Conservation (phyloP, 257 asterid species). For the Rhazya stricta region DNA sequence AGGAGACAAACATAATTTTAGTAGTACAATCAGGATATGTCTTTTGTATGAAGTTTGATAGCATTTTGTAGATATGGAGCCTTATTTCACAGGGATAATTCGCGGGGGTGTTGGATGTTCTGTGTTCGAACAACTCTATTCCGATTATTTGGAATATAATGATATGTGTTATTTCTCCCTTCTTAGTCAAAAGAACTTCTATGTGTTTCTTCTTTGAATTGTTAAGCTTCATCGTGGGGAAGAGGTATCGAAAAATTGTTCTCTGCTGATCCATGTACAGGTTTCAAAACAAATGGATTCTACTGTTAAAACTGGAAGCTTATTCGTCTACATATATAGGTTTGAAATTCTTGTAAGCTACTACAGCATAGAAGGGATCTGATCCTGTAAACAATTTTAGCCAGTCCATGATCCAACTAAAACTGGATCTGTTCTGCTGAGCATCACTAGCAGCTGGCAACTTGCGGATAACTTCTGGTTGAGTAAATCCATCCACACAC, state of each 20-base stretch:
- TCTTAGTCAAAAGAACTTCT: no score
- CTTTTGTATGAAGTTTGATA: no score
- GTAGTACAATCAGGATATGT: no score
- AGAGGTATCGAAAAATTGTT: no score
- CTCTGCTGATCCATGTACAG: no score
- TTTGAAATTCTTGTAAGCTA: conserved; percentile 66
- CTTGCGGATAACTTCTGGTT: conserved; percentile 43
- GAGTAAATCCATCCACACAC: conserved; percentile 63
- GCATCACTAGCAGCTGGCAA: conserved; percentile 18
- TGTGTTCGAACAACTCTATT: no score
- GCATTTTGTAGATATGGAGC: no score
- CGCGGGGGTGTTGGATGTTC: not conserved
- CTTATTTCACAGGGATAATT: no score
- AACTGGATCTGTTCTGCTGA: conserved; percentile 23
- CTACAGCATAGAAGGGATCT: conserved; percentile 75
- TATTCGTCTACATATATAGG: conserved; percentile 30
- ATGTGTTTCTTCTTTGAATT: no score
- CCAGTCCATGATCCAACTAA: conserved; percentile 35
- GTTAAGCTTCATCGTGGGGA: no score
- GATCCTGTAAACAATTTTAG: conserved; percentile 42
- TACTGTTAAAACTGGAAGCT: not conserved
- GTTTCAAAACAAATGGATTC: no score
- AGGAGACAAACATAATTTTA: no score
- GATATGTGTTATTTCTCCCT: not conserved
- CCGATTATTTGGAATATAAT: not conserved